phyloP scores from a whole-genome alignment of 192 early-diverging fungal genomes.

The Coemansia sp. region DNA sequence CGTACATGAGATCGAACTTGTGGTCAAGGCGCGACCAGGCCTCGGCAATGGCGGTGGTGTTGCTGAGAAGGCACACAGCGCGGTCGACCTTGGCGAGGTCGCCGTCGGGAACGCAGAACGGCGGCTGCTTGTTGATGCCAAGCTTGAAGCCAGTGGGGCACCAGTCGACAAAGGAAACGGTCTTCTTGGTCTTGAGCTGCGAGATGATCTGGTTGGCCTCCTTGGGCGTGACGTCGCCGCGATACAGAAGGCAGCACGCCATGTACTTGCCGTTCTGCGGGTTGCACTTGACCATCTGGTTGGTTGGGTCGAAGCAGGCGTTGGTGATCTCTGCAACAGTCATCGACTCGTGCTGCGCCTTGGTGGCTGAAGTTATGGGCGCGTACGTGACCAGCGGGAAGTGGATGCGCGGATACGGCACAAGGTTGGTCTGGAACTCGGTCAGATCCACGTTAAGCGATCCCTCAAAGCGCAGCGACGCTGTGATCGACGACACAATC shows the following conservation, averaged over 20 bases:
- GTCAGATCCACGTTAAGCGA: constrained; percentile 98
- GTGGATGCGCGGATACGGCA: constrained; percentile 98
- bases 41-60: constrained; percentile 99
- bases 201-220: constrained; percentile 92
- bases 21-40: constrained; percentile 99
- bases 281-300: constrained; percentile 99
- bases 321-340: constrained; percentile 95
- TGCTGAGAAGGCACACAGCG: constrained; percentile 98
- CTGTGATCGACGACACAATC: constrained; percentile 99
- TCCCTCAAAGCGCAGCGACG: constrained; percentile 97
- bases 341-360: constrained; percentile 96
- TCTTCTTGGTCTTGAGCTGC: constrained; percentile 92
- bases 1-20: constrained; percentile 99
- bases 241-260: constrained; percentile 98
- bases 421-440: constrained; percentile 99
- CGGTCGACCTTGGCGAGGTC: constrained; percentile 96
- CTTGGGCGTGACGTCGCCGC: constrained; percentile 98
- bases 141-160: constrained; percentile 99
- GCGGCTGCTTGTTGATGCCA: constrained; percentile 95
- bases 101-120: constrained; percentile 87
- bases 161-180: constrained; percentile 99
- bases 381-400: constrained; percentile 99
- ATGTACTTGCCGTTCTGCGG: constrained; percentile 98
- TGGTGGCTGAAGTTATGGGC: constrained; percentile 90
- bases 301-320: constrained; percentile 95